Conservation (phyloP, 192 early-diverging fungal genomes). For the Backusella circina region DNA sequence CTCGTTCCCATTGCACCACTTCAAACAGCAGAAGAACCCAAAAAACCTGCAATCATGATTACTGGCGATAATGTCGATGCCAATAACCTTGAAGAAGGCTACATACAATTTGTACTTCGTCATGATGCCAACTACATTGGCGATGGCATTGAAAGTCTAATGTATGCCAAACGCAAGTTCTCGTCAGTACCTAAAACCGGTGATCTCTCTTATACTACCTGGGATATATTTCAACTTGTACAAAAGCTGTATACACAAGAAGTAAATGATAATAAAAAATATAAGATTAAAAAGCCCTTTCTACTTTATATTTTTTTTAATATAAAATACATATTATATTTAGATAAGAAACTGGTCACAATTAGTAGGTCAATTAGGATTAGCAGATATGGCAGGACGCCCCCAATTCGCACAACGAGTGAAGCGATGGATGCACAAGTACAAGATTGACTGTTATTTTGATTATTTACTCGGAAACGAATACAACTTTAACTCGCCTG, state of each 20-base stretch:
- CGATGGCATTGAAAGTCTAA: constrained; percentile 29
- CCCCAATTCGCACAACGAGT: constrained; percentile 40
- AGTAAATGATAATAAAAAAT: constrained; percentile 5
- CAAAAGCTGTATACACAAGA: constrained; percentile 31
- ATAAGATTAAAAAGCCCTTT: too few relatives aligned
- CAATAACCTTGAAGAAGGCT: constrained; percentile 31
- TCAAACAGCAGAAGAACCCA: not conserved
- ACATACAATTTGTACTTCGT: constrained; percentile 34
- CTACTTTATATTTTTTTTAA: too few relatives aligned
- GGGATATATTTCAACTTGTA: constrained; percentile 33
- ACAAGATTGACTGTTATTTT: constrained; percentile 40
- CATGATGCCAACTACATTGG: constrained; percentile 29
- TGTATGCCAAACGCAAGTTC: constrained; percentile 33
- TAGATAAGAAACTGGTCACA: constrained; percentile 43
- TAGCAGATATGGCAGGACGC: constrained; percentile 27
- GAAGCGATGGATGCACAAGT: constrained; percentile 41
- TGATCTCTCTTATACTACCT: constrained; percentile 31
- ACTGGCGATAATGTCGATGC: constrained; percentile 24
- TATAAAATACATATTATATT: too few relatives aligned
- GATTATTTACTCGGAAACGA: constrained; percentile 35
- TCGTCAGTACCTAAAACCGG: constrained; percentile 32
- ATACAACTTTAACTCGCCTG: constrained; percentile 21
- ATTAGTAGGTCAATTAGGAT: constrained; percentile 35
- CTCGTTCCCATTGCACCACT: not conserved
- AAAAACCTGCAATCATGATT: not conserved